Base-by-base conservation (phyloP, 2,329 filamentous ascomycete species). In the Xenosphaeropsis pyriputrescens region DNA sequence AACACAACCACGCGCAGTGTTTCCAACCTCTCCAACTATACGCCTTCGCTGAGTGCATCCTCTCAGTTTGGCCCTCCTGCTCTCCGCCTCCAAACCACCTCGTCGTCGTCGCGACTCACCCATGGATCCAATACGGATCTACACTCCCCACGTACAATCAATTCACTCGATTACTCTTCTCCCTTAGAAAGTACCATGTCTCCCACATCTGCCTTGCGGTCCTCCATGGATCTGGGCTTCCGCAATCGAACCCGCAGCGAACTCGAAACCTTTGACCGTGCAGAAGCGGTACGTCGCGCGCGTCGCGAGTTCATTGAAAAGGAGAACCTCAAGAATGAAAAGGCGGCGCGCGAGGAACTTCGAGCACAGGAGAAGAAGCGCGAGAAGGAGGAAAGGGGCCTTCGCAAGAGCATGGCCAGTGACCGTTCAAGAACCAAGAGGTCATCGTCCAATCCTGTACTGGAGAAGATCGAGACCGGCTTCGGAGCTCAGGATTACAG, bases 221-320 rank as follows among this genome's bases (percentile, higher is more conserved):
- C 59, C 39, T 78, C 74, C 0, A 62, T 79, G 35, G 75, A 79
- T 41, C 57, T 61, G 41, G 64, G 64, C 17, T 76, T 77, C 45
- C 72, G 74, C 36, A 56, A 77, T 5, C 71, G 75, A 44, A 70
- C 69, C 35, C 68, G 70, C 43, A 75, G 72, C 31, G 73, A 78
- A 44, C 58, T 75, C 13, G 70, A 75, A 49, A 65, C 68, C 5
- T 63, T 59, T 11, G 62, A 62, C 1, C 68, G 70, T 18, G 60
- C 66, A 36, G 71, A 75, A 43, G 68, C 72, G 32, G 68, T 79
- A 26, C 66, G 70, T 33, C 67, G 70, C 48, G 74, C 72, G 4
- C 72, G 75, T 38, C 70, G 70, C 47, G 74, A 71, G 49, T 79
- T 78, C 43, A 66, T 75, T 50, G 68, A 74, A 50, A 72, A 70